Percentiles rank a stretch among this genome's conserved stretches.
Conservation (phyloP, 1,284 basidiomycete genomes). For the Paramarasmius palmivorus region DNA sequence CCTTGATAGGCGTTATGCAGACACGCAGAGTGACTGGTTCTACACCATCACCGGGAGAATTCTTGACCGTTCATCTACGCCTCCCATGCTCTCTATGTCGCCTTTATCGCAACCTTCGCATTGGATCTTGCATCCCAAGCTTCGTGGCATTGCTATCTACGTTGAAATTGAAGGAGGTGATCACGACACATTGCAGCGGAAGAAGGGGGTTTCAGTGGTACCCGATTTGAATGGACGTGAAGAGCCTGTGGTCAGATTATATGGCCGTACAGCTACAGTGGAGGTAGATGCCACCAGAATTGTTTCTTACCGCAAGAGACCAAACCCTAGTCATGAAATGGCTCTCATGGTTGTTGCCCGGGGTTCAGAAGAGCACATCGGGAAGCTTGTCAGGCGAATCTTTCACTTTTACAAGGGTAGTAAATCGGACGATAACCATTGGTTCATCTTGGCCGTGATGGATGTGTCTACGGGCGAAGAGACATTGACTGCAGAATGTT, state of each 20-base stretch:
- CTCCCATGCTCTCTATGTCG: neutral
- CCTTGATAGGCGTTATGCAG: too few species aligned
- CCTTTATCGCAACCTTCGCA: neutral
- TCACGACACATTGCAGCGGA: neutral
- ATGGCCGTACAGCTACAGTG: neutral
- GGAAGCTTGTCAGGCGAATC: neutral
- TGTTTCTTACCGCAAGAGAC: neutral
- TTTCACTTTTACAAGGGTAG: neutral
- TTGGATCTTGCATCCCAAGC: neutral
- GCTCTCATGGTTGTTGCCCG: neutral
- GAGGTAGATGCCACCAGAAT: neutral
- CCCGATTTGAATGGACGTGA: neutral
- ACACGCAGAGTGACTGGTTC: too few species aligned
- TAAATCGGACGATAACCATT: neutral
- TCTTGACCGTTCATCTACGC: neutral
- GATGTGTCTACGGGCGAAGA: neutral
- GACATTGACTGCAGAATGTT: neutral
- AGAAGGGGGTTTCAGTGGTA: neutral
- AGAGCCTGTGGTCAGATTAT: neutral
- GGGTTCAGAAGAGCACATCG: neutral
- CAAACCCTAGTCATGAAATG: neutral
- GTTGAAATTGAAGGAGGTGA: neutral
- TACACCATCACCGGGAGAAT: too few species aligned
- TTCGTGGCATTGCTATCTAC: neutral
- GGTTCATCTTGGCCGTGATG: neutral